Conservation (phyloP, 2,329 filamentous ascomycete genomes). For the Myotisia sp. region DNA sequence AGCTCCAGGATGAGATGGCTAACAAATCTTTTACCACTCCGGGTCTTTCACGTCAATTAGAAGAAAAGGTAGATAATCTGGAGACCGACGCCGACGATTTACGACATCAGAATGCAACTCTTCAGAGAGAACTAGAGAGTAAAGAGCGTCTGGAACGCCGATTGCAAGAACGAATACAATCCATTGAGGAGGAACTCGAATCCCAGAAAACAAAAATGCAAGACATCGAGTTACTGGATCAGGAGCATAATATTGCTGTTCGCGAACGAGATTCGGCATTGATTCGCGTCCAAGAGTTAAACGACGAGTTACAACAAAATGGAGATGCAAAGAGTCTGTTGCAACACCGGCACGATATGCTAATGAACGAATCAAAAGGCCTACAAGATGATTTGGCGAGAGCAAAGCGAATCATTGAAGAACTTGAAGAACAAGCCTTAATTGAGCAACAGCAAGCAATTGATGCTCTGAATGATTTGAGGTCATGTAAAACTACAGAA, state of each 20-base stretch:
- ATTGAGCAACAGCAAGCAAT: conserved; percentile 44
- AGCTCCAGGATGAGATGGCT: conserved; percentile 60
- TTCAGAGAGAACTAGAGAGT: conserved; percentile 32
- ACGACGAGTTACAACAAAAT: conserved; percentile 45
- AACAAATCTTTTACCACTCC: conserved; percentile 67
- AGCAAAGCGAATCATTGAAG: conserved; percentile 30
- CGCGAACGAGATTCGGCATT: conserved; percentile 29
- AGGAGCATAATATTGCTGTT: conserved; percentile 33
- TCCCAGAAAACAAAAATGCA: conserved; percentile 26
- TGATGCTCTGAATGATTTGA: conserved; percentile 47
- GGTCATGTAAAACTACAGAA: conserved; percentile 40
- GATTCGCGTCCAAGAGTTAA: conserved; percentile 40
- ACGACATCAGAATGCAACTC: conserved; percentile 31
- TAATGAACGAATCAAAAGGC: conserved; percentile 51
- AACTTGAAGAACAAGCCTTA: conserved; percentile 37
- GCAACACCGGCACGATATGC: conserved; percentile 52
- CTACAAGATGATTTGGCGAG: conserved; percentile 49
- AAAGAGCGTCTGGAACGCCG: conserved; percentile 29
- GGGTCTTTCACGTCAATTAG: conserved; percentile 58
- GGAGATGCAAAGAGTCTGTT: conserved; percentile 53
- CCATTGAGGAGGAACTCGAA: conserved; percentile 26
- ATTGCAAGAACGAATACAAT: conserved; percentile 28
- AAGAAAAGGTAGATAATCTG: conserved; percentile 53
- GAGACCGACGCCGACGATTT: conserved; percentile 50
- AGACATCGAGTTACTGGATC: conserved; percentile 29